Evolutionary conservation across 2,329 filamentous ascomycete species (phyloP).

Genomic region (Pseudogymnoascus verrucosus): DNA sequence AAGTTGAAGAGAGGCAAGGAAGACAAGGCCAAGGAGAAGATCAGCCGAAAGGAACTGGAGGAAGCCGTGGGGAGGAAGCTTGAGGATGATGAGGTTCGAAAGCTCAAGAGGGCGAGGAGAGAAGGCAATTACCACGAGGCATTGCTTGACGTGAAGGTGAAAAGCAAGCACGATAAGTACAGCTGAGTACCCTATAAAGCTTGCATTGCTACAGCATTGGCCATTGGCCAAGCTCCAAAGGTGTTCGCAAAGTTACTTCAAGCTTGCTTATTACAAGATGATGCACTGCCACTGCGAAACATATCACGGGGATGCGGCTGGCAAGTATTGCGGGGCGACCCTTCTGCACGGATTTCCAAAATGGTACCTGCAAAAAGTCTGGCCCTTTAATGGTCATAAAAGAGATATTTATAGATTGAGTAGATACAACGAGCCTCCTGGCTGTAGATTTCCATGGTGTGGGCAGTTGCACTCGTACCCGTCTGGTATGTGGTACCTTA

Average conservation of each 20-base stretch:
- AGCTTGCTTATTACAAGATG: neutral
- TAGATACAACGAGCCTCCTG: neutral
- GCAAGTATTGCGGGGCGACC: neutral
- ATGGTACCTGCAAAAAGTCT: neutral
- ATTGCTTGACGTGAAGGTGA: slow-evolving; percentile 78
- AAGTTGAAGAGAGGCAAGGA: slow-evolving; percentile 70
- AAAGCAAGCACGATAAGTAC: slow-evolving; percentile 88
- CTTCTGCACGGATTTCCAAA: neutral
- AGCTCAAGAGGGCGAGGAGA: slow-evolving; percentile 70
- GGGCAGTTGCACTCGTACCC: neutral
- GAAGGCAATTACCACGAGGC: slow-evolving; percentile 88
- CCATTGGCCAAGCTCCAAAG: neutral
- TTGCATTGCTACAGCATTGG: too few relatives aligned
- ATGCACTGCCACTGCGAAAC: neutral
- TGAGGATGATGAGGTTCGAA: slow-evolving; percentile 78
- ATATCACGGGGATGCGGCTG: neutral
- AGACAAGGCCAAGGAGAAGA: slow-evolving; percentile 75
- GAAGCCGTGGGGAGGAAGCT: slow-evolving; percentile 66
- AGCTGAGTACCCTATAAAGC: slow-evolving; percentile 30
- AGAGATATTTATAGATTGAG: neutral
- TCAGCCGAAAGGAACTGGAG: slow-evolving; percentile 79
- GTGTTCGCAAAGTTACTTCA: neutral
- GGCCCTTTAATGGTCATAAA: neutral
- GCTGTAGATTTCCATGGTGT: neutral
- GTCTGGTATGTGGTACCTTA: neutral